Evolutionary conservation across 768 basidiomycete species (phyloP).

Genomic region (Leucocoprinus leucothites): DNA sequence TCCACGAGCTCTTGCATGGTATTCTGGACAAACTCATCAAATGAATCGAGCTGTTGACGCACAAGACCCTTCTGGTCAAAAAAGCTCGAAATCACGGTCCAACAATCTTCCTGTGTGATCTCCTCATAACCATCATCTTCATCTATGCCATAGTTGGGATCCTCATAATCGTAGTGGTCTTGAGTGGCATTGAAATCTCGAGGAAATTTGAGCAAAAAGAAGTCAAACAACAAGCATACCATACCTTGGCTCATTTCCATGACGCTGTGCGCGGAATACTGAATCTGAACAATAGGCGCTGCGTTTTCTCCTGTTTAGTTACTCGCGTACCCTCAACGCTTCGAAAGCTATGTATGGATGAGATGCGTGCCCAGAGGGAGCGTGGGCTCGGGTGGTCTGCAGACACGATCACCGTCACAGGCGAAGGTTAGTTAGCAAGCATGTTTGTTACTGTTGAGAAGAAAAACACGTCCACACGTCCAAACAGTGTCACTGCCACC

Average conservation of each 20-base stretch:
- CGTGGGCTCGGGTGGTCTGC: background rate
- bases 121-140: conserved; percentile 67
- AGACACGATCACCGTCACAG: background rate
- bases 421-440: conserved; percentile 24
- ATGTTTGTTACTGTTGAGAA: conserved; percentile 28
- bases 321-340: background rate
- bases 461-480: conserved; percentile 3
- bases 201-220: conserved; percentile 30
- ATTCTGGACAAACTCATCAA: conserved; percentile 98
- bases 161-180: conserved; percentile 59
- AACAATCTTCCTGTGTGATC: conserved; percentile 91
- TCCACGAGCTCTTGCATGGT: conserved; percentile 99
- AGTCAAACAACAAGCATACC: conserved; percentile 20
- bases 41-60: conserved; percentile 95
- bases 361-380: background rate
- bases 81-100: conserved; percentile 94
- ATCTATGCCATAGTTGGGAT: conserved; percentile 51
- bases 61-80: conserved; percentile 98
- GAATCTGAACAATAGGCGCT: background rate
- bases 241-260: conserved; percentile 53
- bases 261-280: background rate
- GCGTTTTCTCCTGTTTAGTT: background rate
- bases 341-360: background rate
- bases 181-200: conserved; percentile 46
- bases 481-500: background rate